Conservation (phyloP, 306 rosid genomes). For the Acacia crassicarpa region DNA sequence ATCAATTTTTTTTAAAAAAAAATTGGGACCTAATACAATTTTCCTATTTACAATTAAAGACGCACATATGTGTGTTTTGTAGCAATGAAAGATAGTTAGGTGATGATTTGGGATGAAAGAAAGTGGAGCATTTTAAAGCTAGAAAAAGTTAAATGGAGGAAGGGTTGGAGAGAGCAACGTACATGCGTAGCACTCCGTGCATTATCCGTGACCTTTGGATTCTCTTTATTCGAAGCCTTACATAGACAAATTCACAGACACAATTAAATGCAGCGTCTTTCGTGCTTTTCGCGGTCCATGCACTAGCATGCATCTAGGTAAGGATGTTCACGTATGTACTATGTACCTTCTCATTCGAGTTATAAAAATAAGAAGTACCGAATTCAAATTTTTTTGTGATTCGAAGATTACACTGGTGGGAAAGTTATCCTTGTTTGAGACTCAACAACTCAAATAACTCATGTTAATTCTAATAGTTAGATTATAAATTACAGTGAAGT, state of each 20-base stretch:
- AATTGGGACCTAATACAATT: too few relatives aligned
- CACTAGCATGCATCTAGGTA: neutral
- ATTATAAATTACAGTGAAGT: too few relatives aligned
- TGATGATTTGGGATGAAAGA: neutral
- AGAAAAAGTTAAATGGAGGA: neutral
- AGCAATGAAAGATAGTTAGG: neutral
- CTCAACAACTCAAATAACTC: neutral
- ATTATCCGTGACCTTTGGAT: neutral
- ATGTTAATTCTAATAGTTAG: too few relatives aligned
- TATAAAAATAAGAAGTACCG: too few relatives aligned
- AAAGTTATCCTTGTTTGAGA: neutral
- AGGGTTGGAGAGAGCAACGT: neutral
- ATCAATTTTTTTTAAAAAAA: too few relatives aligned
- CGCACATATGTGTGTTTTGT: neutral
- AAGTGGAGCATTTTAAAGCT: neutral
- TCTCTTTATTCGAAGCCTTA: neutral
- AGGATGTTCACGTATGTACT: too few relatives aligned
- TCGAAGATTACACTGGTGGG: too few relatives aligned
- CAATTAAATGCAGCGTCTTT: neutral
- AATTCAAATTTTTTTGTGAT: neutral
- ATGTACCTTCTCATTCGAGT: too few relatives aligned
- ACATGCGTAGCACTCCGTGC: neutral
- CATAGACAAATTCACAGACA: neutral
- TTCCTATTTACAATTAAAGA: neutral
- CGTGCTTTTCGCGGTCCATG: neutral